Base-by-base conservation (phyloP, 1,139 yeast genomes). In the Ogataea hybrid region DNA sequence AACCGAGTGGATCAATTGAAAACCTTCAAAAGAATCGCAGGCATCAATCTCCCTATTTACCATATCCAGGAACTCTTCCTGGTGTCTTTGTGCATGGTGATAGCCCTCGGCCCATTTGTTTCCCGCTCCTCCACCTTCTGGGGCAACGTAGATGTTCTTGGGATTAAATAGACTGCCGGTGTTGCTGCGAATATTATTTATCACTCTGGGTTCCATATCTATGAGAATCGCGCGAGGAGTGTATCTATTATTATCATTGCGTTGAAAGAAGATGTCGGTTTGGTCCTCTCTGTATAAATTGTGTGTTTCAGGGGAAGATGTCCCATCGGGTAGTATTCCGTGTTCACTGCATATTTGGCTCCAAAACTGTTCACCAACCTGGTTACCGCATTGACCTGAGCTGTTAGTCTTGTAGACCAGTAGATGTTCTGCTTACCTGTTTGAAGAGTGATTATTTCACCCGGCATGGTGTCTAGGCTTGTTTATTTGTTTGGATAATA, bases 81-180 rank as follows among this genome's bases (percentile, higher is more conserved):
- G 75, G 49, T 84, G 77, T 35, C 71, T 69, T 31, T 77, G 73
- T 0, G 95, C 97, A 47, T 84, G 82, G 28, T 77, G 74, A 59
- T 87, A 89, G 2, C 98, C 98, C 43, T 82, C 82, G 2, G 90
- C 86, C 97, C 97, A 92, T 51, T 88, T 88, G 62, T 92, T 92
- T 16, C 96, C 98, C 0, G 98, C 98, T 3, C 96, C 95, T 27
- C 83, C 76, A 3, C 96, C 96, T 18, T 80, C 81, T 16, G 82
- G 75, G 32, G 95, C 81, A 23, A 87, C 68, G 66, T 87, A 92
- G 9, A 87, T 69, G 58, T 87, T 89, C 52, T 95, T 76, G 0
- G 95, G 90, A 58, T 90, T 87, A 66, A 88, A 86, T 70, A 92
- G 74, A 20, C 81, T 80, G 31, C 84, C 74, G 21, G 73, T 68